Conservation (phyloP, 441 rosid species). For the Syzygium syzygioides region DNA sequence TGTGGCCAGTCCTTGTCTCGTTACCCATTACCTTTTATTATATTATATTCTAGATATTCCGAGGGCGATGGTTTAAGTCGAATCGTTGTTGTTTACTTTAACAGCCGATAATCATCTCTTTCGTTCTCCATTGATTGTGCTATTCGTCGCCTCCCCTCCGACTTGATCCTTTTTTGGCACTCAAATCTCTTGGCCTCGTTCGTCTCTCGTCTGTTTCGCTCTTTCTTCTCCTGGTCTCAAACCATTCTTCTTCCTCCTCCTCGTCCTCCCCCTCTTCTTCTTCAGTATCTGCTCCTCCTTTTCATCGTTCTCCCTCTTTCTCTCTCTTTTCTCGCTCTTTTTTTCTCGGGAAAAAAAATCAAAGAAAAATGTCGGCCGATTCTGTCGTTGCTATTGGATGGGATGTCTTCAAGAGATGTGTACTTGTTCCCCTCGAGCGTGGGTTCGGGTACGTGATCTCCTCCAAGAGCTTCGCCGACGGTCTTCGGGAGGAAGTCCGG, state of each 20-base stretch:
- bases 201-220: no score
- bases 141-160: no score
- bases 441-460: accelerated
- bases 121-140: no score
- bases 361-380: neutral
- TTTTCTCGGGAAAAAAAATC: no score
- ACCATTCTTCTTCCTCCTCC: neutral
- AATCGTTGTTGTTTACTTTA: no score
- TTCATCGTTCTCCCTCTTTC: neutral
- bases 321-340: neutral
- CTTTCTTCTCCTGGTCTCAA: neutral
- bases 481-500: neutral
- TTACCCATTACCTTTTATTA: no score
- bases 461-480: neutral
- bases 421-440: neutral
- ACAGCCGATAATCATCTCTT: no score
- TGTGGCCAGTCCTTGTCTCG: no score
- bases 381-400: accelerated
- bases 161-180: no score
- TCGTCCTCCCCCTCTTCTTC: neutral
- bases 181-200: no score
- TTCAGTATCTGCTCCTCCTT: neutral
- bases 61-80: no score
- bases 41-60: no score
- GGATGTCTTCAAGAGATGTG: accelerated